Conservation (phyloP, 2,329 filamentous ascomycete genomes). For the Hypoxylon sp. region DNA sequence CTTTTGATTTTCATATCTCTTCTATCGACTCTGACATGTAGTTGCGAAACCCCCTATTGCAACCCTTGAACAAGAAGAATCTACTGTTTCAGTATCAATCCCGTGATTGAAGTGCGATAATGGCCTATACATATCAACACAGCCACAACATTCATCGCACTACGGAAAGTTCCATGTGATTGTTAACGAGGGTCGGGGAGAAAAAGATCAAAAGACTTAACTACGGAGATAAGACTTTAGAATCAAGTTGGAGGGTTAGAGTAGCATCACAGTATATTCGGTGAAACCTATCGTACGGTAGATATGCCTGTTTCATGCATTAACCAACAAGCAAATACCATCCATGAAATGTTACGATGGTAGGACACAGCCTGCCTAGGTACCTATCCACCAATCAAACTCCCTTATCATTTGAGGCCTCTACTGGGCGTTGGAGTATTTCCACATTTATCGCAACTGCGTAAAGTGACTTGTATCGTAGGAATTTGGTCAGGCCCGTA, state of each 20-base stretch:
- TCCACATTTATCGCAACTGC: neutral
- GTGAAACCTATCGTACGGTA: too few relatives aligned
- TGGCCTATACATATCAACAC: too few relatives aligned
- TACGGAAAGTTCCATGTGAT: too few relatives aligned
- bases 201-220: too few relatives aligned
- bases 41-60: too few relatives aligned
- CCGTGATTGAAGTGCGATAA: too few relatives aligned
- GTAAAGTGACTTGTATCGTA: neutral
- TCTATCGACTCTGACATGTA: too few relatives aligned
- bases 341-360: neutral
- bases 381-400: neutral
- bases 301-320: neutral
- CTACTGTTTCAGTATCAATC: too few relatives aligned
- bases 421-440: neutral
- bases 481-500: neutral
- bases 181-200: too few relatives aligned
- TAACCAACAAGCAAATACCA: neutral
- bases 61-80: too few relatives aligned
- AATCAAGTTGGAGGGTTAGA: neutral
- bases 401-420: neutral
- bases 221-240: neutral
- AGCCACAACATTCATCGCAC: too few relatives aligned
- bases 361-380: neutral
- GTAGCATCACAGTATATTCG: neutral
- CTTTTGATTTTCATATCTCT: too few relatives aligned